Evolutionary conservation across 2,329 filamentous ascomycete genomes (phyloP).

Genomic region (Verticillium isaacii): DNA sequence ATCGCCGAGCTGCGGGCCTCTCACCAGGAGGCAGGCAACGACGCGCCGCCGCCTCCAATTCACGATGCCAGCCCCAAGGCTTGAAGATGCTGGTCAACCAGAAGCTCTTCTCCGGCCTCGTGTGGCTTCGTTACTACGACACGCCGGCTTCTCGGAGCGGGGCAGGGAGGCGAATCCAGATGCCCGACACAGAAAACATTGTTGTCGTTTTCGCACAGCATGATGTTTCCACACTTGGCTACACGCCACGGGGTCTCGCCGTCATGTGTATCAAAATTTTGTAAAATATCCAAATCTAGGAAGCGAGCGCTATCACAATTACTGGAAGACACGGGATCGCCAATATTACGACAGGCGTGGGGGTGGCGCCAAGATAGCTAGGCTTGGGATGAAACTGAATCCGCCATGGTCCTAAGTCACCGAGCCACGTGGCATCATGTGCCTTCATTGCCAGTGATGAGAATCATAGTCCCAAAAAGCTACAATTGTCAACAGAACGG

Average conservation of each 20-base stretch:
- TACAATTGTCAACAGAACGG: too few species aligned
- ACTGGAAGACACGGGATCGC: background rate
- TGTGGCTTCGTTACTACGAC: too few species aligned
- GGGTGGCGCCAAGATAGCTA: too few species aligned
- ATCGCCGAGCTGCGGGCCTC: constrained; percentile 41
- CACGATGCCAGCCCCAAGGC: background rate
- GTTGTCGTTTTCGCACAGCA: background rate
- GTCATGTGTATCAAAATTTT: background rate
- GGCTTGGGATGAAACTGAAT: too few species aligned
- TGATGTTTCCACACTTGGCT: background rate
- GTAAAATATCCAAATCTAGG: background rate
- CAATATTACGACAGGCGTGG: background rate
- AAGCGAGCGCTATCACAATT: background rate
- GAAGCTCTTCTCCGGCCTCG: background rate
- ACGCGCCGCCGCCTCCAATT: background rate
- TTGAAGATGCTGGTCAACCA: background rate
- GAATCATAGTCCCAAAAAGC: too few species aligned
- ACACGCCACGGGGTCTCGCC: background rate
- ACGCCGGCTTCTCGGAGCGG: too few species aligned
- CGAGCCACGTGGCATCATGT: too few species aligned
- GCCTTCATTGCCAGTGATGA: too few species aligned
- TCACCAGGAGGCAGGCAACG: background rate
- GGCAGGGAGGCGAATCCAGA: too few species aligned
- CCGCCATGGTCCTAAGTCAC: too few species aligned
- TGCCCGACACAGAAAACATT: too few species aligned